Evolutionary conservation across 768 basidiomycete species (phyloP), one percentile per base, ranked within the genome.

Genomic region (Phanerochaete carnosa): DNA sequence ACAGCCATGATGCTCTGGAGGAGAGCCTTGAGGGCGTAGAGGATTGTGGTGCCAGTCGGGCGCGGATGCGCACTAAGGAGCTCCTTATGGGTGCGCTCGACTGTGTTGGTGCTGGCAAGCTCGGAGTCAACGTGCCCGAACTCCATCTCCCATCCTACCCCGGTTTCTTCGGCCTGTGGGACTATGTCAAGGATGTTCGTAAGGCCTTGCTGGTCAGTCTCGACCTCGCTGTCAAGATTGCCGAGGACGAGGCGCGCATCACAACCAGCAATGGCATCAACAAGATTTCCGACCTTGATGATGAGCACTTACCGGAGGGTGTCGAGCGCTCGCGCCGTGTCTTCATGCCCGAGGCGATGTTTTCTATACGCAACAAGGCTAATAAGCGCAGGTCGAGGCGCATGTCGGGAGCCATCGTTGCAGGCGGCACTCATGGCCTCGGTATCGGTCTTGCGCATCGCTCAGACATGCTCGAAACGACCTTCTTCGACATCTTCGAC

Each of bases 301-400:
- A 96, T 61, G 77, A 78, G 59, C 85, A 92, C 74, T 83, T 99
- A 16, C 91, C 90, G 1, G 81, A 81, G 54, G 89, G 87, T 59
- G 92, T 94, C 25, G 93, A 94, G 71, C 80, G 92, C 43, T 85
- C 85, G 52, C 82, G 85, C 58, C 81, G 93, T 28, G 85, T 96
- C 13, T 99, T 99, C 80, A 86, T 92, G 78, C 93, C 96, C n/a
- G 90, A 96, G 70, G 96, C 94, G 15, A 98, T 99, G 97, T 99
- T 98, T 77, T 85, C 84, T 57, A 74, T 81, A 45, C 79, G 78
- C 25, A 73, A 80, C 8, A 71, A 72, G 65, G 67, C 70, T 59
- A 69, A 66, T 30, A 66, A 64, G 55, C 73, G 80, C 62, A 80
- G 69, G 65, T 69, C 75, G 59, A 75, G 75, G 3, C 76, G 76